Evolutionary conservation across 2,329 filamentous ascomycete genomes (phyloP).

Genomic region (Purpureocillium takamizusanense): DNA sequence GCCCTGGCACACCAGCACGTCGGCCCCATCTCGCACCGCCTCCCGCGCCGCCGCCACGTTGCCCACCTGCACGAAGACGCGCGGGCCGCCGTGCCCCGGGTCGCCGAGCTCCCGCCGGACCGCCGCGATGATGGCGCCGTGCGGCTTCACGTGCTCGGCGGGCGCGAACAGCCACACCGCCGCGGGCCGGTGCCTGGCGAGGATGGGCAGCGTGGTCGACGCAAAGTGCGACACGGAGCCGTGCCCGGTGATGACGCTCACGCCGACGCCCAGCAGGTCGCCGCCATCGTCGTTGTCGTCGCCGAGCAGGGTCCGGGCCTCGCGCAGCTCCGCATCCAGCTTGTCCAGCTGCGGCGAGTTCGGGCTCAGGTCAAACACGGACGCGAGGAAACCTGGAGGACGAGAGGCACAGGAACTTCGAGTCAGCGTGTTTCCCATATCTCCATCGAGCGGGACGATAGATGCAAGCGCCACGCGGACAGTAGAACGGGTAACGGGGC

Average conservation of each 20-base stretch:
- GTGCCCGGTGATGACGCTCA: slow-evolving; percentile 47
- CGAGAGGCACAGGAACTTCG: too few species aligned
- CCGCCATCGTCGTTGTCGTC: slow-evolving; percentile 11
- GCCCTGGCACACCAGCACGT: slow-evolving; percentile 55
- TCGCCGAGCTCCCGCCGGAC: slow-evolving; percentile 13
- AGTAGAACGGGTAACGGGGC: not conserved
- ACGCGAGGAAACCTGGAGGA: slow-evolving; percentile 21
- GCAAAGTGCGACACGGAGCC: slow-evolving; percentile 28
- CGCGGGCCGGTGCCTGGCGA: slow-evolving; percentile 43
- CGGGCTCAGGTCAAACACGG: slow-evolving; percentile 17
- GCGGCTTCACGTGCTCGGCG: slow-evolving; percentile 28
- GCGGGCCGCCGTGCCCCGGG: slow-evolving; percentile 19
- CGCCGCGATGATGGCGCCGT: slow-evolving; percentile 24
- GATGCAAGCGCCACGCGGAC: not conserved
- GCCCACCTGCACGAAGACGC: slow-evolving; percentile 53
- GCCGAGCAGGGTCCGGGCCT: slow-evolving; percentile 18
- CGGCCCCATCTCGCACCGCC: slow-evolving; percentile 37
- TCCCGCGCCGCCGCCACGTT: slow-evolving; percentile 46
- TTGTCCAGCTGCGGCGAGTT: slow-evolving; percentile 20
- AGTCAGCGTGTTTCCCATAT: not conserved
- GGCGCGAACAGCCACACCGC: slow-evolving; percentile 63
- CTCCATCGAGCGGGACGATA: not conserved
- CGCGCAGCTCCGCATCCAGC: slow-evolving; percentile 21
- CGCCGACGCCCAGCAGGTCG: slow-evolving; percentile 48
- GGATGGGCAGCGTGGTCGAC: slow-evolving; percentile 36